Evolutionary conservation across 768 basidiomycete genomes (phyloP).

Genomic region (Piloderma croceum): DNA sequence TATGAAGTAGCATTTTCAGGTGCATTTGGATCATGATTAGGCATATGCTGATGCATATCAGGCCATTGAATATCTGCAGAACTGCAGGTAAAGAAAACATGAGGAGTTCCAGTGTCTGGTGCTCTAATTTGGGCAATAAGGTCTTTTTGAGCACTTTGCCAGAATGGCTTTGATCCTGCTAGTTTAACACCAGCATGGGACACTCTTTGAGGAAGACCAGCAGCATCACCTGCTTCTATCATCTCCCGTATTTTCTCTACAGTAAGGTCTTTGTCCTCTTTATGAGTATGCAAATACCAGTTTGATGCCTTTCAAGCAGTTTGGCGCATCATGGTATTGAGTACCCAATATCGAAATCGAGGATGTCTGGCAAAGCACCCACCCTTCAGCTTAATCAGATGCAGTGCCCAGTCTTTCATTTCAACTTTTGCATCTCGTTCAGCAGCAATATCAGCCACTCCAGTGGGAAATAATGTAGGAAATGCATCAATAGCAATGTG

Average conservation of each 20-base stretch:
- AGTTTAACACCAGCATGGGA: constrained; percentile 13
- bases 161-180: constrained; percentile 19
- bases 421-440: too few species aligned
- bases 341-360: too few species aligned
- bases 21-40: too few species aligned
- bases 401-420: constrained; percentile 1
- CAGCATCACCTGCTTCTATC: constrained; percentile 1
- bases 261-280: constrained; percentile 10
- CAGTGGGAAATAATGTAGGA: constrained; percentile 2
- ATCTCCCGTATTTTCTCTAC: constrained; percentile 12
- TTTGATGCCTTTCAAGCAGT: constrained; percentile 1
- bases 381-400: constrained; percentile 1
- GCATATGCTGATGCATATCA: constrained; percentile 22
- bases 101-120: constrained; percentile 17
- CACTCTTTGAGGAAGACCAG: background rate
- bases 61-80: constrained; percentile 28
- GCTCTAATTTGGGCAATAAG: constrained; percentile 14
- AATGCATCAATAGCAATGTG: constrained; percentile 3
- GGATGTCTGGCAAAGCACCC: constrained; percentile 4
- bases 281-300: constrained; percentile 13
- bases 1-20: too few species aligned
- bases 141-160: constrained; percentile 10
- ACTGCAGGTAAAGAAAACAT: constrained; percentile 22
- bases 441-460: constrained; percentile 1
- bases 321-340: constrained; percentile 3